Evolutionary conservation across 2,329 filamentous ascomycete species (phyloP).

Genomic region (Aspergillus ustus): DNA sequence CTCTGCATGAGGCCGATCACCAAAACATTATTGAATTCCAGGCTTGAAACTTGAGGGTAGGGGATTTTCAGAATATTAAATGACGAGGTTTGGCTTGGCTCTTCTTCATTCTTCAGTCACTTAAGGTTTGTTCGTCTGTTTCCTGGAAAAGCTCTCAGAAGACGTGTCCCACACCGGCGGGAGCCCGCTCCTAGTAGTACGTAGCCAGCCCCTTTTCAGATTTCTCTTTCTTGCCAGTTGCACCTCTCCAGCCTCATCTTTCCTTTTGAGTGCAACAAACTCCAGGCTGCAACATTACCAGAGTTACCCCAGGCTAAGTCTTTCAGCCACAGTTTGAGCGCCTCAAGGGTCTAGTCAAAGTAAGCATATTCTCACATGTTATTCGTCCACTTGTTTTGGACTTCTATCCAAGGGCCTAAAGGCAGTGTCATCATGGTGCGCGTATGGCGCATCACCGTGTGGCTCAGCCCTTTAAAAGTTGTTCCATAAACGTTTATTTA

Average conservation of each 20-base stretch:
- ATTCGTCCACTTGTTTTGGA: not conserved
- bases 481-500: not conserved
- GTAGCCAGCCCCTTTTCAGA: not conserved
- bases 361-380: not conserved
- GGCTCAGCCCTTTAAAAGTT: not conserved
- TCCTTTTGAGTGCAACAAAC: not conserved
- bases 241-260: constrained; percentile 8
- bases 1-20: not conserved
- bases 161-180: not conserved
- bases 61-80: not conserved
- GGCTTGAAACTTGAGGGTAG: not conserved
- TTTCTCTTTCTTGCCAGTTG: not conserved
- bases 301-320: not conserved
- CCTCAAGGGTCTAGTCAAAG: not conserved
- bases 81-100: not conserved
- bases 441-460: not conserved
- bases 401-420: constrained; percentile 5
- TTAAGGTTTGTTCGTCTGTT: not conserved
- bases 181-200: no score
- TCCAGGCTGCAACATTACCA: constrained; percentile 9
- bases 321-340: constrained; percentile 6
- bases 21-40: not conserved
- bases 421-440: not conserved
- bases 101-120: not conserved
- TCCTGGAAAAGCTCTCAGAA: not conserved